Evolutionary conservation across 768 basidiomycete genomes (phyloP).

Genomic region (Pulveroboletus sp.): DNA sequence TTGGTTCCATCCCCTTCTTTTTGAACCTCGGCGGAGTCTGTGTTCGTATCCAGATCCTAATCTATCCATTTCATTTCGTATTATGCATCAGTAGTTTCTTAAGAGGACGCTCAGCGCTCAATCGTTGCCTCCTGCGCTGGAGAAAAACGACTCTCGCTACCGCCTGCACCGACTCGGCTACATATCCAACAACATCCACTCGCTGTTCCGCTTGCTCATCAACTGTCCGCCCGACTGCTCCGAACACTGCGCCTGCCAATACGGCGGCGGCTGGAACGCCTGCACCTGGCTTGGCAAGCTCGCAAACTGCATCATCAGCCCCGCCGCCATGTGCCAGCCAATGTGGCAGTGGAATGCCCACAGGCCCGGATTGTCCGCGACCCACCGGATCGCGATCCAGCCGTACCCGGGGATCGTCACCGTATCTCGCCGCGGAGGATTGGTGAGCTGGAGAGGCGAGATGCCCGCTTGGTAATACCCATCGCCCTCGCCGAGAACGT

Average conservation of each 20-base stretch:
- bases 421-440: slow-evolving; percentile 42
- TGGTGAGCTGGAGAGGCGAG: slow-evolving; percentile 30
- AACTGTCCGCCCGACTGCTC: slow-evolving; percentile 28
- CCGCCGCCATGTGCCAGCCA: slow-evolving; percentile 39
- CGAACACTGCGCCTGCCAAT: slow-evolving; percentile 33
- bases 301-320: slow-evolving; percentile 40
- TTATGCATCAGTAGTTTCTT: no score
- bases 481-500: slow-evolving; percentile 34
- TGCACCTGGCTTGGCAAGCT: slow-evolving; percentile 35
- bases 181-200: slow-evolving; percentile 18
- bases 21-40: no score
- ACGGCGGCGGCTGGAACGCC: slow-evolving; percentile 33
- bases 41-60: no score
- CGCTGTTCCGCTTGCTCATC: slow-evolving; percentile 16
- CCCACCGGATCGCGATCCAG: slow-evolving; percentile 38
- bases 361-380: slow-evolving; percentile 42
- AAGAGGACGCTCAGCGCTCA: no score
- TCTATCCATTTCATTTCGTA: no score
- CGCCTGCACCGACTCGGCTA: no score
- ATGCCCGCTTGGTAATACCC: slow-evolving; percentile 31
- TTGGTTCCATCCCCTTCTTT: no score
- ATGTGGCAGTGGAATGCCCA: slow-evolving; percentile 47
- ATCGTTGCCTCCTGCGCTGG: no score
- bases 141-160: no score
- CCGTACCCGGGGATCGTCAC: slow-evolving; percentile 38